Evolutionary conservation across 2,329 filamentous ascomycete genomes (phyloP).

Genomic region (Didymella glomerata): DNA sequence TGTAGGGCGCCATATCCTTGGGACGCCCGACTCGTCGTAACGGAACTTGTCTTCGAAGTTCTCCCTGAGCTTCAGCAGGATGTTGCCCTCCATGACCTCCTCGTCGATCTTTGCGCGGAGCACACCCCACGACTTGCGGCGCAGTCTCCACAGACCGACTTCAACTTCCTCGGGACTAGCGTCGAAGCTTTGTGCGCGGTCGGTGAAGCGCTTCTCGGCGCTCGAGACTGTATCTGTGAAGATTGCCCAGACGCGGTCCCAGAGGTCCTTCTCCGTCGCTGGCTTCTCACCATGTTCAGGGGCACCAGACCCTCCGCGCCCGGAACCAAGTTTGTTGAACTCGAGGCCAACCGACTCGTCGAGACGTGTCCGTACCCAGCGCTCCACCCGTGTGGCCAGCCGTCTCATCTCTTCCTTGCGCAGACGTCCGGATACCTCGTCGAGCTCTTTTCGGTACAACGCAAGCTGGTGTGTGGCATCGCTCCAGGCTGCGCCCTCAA

Average conservation of each 20-base stretch:
- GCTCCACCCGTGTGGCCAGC: slow-evolving; percentile 86
- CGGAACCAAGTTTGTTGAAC: slow-evolving; percentile 94
- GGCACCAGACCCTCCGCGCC: slow-evolving; percentile 81
- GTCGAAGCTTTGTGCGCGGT: slow-evolving; percentile 91
- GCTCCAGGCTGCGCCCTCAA: slow-evolving; percentile 86
- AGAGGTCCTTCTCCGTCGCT: slow-evolving; percentile 80
- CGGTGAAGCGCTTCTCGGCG: slow-evolving; percentile 84
- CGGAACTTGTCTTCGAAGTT: slow-evolving; percentile 99
- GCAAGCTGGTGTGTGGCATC: slow-evolving; percentile 81
- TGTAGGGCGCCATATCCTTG: slow-evolving; percentile 93
- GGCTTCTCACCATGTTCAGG: slow-evolving; percentile 79
- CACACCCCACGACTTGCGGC: slow-evolving; percentile 93
- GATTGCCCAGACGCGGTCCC: slow-evolving; percentile 92
- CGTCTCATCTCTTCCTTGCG: slow-evolving; percentile 96
- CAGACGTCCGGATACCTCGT: slow-evolving; percentile 83
- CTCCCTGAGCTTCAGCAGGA: slow-evolving; percentile 92
- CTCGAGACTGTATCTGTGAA: slow-evolving; percentile 85
- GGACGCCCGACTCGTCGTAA: slow-evolving; percentile 93
- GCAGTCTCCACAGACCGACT: slow-evolving; percentile 88
- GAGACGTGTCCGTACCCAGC: slow-evolving; percentile 89
- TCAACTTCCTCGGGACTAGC: slow-evolving; percentile 91
- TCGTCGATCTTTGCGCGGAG: slow-evolving; percentile 91
- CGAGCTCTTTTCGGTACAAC: slow-evolving; percentile 88
- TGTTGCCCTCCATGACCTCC: slow-evolving; percentile 97
- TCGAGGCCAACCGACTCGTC: slow-evolving; percentile 89